Evolutionary conservation across 805 yeast species (phyloP), one percentile per base, ranked within the genome.

Genomic region (Ogataea philodendri): DNA sequence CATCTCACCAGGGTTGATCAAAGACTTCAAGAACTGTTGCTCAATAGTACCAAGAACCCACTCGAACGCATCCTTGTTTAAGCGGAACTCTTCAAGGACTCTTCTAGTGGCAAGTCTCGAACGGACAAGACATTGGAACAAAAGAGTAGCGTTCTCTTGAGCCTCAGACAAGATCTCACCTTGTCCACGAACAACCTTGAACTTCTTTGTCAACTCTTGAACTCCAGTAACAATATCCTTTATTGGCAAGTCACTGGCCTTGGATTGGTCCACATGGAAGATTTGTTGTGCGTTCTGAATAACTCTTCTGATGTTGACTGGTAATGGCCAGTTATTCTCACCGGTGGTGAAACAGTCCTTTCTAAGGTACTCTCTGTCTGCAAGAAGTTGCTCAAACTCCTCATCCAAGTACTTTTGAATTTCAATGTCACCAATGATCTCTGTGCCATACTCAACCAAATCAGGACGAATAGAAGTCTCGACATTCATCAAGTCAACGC

Each of bases 1-100:
- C 96, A 89, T 89, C 61, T 89, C 97, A 72, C 97, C 97, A 4
- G 97, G 96, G 45, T 89, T 90, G 28, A 88, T 96, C 59, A 85
- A 70, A 7, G 96, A 79, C 62, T 82, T 84, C 48, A 87, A 87
- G 68, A 90, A 93, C 62, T 89, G 96, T 20, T 93, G 77, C 58
- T 89, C 96, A 46, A 93, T 76, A 59, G 90, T 95, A 59, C 96
- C 97, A 42, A 88, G 49, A 30, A 87, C 95, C 98, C 98, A 93
- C 48, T 89, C 88, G 57, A 93, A 93, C 0, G 99, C 93, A 42
- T 77, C 78, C 52, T 77, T 78, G 52, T 79, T 86, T 52, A 93
- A 68, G 51, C 87, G 78, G 64, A 78, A 90, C 60, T 94, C 99
- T 61, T 88, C 95, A 40, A 90, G 70, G 18, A 93, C 84, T 58